phyloP scores from a whole-genome alignment of 805 yeast species.

The Metschnikowia sp. region DNA sequence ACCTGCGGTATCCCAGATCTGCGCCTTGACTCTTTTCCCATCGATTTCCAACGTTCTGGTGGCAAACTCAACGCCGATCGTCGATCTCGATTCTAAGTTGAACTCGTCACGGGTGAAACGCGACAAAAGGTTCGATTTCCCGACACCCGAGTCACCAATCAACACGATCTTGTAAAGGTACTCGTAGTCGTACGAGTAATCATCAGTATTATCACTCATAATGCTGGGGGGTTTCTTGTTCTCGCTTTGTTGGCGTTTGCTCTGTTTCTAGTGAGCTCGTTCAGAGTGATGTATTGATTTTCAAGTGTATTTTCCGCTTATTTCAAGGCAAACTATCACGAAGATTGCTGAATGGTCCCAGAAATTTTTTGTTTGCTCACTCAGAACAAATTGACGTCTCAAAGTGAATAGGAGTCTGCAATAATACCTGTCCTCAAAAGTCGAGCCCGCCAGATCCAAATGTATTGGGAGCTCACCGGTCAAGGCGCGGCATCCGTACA shows the following conservation, averaged over 20 bases:
- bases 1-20: slow-evolving; percentile 99
- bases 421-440: too few species aligned
- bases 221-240: background rate
- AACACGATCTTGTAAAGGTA: slow-evolving; percentile 88
- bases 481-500: slow-evolving; percentile 4
- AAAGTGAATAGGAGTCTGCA: too few species aligned
- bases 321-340: too few species aligned
- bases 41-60: slow-evolving; percentile 89
- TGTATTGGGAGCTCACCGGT: background rate
- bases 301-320: background rate
- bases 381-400: too few species aligned
- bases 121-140: slow-evolving; percentile 88
- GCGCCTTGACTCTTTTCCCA: slow-evolving; percentile 81
- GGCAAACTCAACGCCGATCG: slow-evolving; percentile 98
- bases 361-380: too few species aligned
- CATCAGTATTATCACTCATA: slow-evolving; percentile 39
- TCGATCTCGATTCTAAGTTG: slow-evolving; percentile 88
- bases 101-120: slow-evolving; percentile 95
- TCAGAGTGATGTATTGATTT: background rate
- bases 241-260: background rate
- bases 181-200: slow-evolving; percentile 69
- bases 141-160: slow-evolving; percentile 97
- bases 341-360: too few species aligned
- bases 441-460: background rate
- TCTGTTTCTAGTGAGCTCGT: too few species aligned